Base-by-base conservation (phyloP, 2,329 filamentous ascomycete species). In the Hirsutella thompsonii region DNA sequence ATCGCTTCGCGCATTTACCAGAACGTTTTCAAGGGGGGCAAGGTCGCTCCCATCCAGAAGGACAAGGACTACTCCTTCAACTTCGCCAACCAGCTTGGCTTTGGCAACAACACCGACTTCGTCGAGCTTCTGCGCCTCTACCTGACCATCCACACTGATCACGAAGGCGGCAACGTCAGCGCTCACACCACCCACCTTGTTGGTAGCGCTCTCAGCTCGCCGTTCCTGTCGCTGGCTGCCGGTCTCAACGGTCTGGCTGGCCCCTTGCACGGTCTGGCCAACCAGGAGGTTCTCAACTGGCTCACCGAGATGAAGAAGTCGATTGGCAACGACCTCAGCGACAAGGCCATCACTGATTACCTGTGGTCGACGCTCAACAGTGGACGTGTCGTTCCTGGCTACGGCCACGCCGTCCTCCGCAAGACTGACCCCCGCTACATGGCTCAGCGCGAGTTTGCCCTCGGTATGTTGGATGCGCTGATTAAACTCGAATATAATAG, bases 41-140 rank as follows among this genome's bases (percentile, higher is more conserved):
- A 96, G 82, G 90, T 98, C 53, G 85, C 87, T 46, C 66, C 88
- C 42, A 79, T 94, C 64, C 82, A 96, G 76, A 93, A 94, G 78
- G 90, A 96, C 74, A 92, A 96, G 84, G 92, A 98, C 65, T 98
- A 95, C 75, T 78, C 82, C 57, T 98, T 83, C 85, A 98, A 98
- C 83, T 85, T 98, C 65, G 89, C 92, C 69, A 96, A 96, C 81
- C 88, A 94, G 80, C 87, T 98, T 56, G 92, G 92, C 59, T 98
- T 92, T 65, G 84, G 84, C 56, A 79, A 83, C 59, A 96, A 98
- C 80, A 74, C 78, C 58, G 90, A 96, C 76, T 98, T 98, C 57
- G 72, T 98, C 63, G 92, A 98, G 81, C 76, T 98, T 56, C 86
- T 98, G 81, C 87, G 92, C 68, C 79, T 98, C 53, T 98, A 98